Conservation (phyloP, 768 basidiomycete species). For the Tulasnella sp. region DNA sequence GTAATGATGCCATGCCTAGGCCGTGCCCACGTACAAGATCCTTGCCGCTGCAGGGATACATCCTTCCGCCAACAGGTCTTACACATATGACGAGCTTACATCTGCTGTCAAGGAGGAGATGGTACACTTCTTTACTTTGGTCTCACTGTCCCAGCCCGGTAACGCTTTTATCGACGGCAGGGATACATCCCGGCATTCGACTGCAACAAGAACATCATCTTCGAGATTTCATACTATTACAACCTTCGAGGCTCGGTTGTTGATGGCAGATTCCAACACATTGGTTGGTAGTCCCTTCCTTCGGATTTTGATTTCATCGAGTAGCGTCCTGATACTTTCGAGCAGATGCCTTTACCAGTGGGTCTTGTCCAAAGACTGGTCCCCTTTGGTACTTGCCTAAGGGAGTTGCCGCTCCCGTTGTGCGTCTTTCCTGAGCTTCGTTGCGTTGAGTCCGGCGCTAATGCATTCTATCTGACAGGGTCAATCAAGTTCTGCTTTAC, state of each 20-base stretch:
- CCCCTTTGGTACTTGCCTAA: slow-evolving; percentile 59
- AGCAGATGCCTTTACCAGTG: slow-evolving; percentile 21
- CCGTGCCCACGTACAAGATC: slow-evolving; percentile 71
- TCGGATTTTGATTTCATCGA: background rate
- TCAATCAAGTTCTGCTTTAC: background rate
- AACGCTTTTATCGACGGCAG: slow-evolving; percentile 35
- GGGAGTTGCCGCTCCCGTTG: slow-evolving; percentile 22
- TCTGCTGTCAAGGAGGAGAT: slow-evolving; percentile 54
- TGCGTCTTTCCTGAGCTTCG: background rate
- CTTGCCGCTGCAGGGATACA: slow-evolving; percentile 68
- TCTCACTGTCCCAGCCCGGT: slow-evolving; percentile 5
- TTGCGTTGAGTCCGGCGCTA: background rate
- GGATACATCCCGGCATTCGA: slow-evolving; percentile 50
- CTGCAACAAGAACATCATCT: slow-evolving; percentile 44
- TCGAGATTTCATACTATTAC: slow-evolving; percentile 58
- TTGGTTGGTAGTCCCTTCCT: slow-evolving; percentile 41
- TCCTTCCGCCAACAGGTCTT: slow-evolving; percentile 57
- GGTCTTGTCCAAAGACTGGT: slow-evolving; percentile 50
- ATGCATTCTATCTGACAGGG: background rate
- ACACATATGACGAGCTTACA: slow-evolving; percentile 43
- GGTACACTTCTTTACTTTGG: slow-evolving; percentile 42
- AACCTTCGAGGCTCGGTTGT: slow-evolving; percentile 48
- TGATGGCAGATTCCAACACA: slow-evolving; percentile 60
- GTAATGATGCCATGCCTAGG: background rate
- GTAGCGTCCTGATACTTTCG: background rate